phyloP scores from a whole-genome alignment of 2,329 filamentous ascomycete genomes.

The Arthrobotrys entomopaga region DNA sequence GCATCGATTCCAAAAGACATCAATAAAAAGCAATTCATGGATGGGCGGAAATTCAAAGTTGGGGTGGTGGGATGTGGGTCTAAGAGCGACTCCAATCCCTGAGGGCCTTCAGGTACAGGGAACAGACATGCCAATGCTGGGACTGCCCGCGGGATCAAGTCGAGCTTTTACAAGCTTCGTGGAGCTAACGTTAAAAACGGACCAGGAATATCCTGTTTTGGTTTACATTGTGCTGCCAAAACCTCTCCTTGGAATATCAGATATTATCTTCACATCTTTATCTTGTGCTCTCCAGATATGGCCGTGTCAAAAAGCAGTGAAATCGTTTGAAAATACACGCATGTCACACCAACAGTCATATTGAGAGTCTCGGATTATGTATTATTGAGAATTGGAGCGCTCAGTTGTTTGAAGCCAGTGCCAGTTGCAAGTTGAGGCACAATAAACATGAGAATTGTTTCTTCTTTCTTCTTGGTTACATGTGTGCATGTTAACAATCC shows the following conservation, averaged over 20 bases:
- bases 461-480: slow-evolving; percentile 22
- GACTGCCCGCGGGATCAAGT: slow-evolving; percentile 24
- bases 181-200: slow-evolving; percentile 28
- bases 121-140: slow-evolving; percentile 44
- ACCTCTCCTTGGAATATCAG: slow-evolving; percentile 32
- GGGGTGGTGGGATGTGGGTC: slow-evolving; percentile 40
- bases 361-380: no score
- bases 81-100: slow-evolving; percentile 26
- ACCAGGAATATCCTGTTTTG: slow-evolving; percentile 49
- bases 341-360: no score
- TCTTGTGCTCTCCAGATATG: no score
- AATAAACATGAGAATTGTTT: slow-evolving; percentile 25
- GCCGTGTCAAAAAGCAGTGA: background rate
- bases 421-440: slow-evolving; percentile 34
- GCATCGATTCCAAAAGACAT: background rate
- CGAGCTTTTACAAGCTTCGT: slow-evolving; percentile 17
- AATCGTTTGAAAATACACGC: no score
- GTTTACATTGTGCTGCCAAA: slow-evolving; percentile 7
- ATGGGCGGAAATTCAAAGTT: slow-evolving; percentile 27
- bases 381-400: background rate
- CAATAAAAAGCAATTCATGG: slow-evolving; percentile 21
- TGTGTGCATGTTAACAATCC: slow-evolving; percentile 32
- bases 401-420: slow-evolving; percentile 16
- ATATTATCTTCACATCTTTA: background rate
- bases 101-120: slow-evolving; percentile 37